A percentile compares a stretch with the other conserved stretches of the same genome.
phyloP scores from a whole-genome alignment of 352 stramenopile species.

The Pythium brassicae region DNA sequence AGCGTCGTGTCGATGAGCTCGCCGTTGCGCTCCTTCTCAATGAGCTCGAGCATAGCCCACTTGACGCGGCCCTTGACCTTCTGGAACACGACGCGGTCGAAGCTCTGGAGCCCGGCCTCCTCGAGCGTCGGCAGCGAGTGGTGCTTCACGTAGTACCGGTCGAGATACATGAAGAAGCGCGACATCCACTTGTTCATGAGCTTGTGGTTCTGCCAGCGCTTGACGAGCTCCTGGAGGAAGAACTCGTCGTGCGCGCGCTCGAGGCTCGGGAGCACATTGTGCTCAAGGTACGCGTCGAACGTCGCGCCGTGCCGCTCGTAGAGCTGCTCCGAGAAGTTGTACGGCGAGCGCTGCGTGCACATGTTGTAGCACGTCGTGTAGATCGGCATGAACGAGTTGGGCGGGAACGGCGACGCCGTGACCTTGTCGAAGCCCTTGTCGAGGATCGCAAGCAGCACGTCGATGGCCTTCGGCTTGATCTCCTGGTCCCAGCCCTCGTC shows the following conservation, averaged over 20 bases:
- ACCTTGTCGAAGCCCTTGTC: conserved; percentile 86
- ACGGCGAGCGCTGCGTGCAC: conserved; percentile 98
- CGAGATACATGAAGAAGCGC: conserved; percentile 99
- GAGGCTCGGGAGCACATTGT: conserved; percentile 88
- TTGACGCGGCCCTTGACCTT: conserved; percentile 81
- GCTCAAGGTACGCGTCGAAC: conserved; percentile 84
- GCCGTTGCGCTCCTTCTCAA: conserved; percentile 97
- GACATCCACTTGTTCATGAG: conserved; percentile 99
- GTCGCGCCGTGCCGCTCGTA: conserved; percentile 96
- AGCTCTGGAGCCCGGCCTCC: conserved; percentile 86
- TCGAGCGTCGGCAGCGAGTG: conserved; percentile 95
- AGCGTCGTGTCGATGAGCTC: conserved; percentile 97
- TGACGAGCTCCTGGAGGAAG: conserved; percentile 96
- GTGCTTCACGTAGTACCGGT: conserved; percentile 97
- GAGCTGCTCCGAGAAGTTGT: conserved; percentile 99
- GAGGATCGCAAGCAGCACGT: conserved; percentile 83
- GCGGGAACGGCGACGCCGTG: conserved; percentile 73
- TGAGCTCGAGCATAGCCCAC: conserved; percentile 93
- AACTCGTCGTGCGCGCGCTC: conserved; percentile 90
- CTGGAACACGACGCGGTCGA: conserved; percentile 81
- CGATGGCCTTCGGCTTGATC: conserved; percentile 88
- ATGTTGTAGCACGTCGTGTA: conserved; percentile 98
- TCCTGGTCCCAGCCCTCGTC: conserved; percentile 85
- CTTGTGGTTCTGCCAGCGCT: conserved; percentile 98
- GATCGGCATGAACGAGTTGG: conserved; percentile 86